Evolutionary conservation across 2,329 filamentous ascomycete species (phyloP).

Genomic region (Pseudocercospora crystallina): DNA sequence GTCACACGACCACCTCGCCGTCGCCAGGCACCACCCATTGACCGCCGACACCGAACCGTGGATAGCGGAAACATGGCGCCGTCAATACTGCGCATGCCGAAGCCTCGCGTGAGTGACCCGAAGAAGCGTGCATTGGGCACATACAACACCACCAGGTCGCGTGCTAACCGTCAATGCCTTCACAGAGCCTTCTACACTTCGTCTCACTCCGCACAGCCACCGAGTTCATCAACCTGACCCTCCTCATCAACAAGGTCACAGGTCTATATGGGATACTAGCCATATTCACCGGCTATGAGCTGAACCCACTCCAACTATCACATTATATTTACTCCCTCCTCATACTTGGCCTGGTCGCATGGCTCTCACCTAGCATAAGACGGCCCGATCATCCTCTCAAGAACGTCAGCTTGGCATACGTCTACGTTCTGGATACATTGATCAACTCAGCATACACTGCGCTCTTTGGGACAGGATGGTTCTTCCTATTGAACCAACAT

Average conservation of each 20-base stretch:
- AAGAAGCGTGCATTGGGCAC: not conserved
- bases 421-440: conserved; percentile 79
- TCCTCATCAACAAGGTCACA: conserved; percentile 89
- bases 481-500: conserved; percentile 67
- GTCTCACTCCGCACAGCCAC: conserved; percentile 84
- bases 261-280: conserved; percentile 88
- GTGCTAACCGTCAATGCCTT: not conserved
- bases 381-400: conserved; percentile 58
- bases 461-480: conserved; percentile 83
- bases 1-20: too few relatives aligned
- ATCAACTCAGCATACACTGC: conserved; percentile 81
- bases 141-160: not conserved
- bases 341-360: conserved; percentile 65
- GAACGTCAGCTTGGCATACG: conserved; percentile 76
- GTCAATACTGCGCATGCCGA: conserved; percentile 15
- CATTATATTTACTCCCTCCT: conserved; percentile 88
- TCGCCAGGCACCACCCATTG: too few relatives aligned
- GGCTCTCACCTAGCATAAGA: conserved; percentile 77
- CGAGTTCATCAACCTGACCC: conserved; percentile 77
- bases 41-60: too few relatives aligned
- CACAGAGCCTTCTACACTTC: conserved; percentile 77
- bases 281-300: conserved; percentile 79
- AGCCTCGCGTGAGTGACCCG: conserved; percentile 13
- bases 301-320: conserved; percentile 79
- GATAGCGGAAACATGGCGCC: conserved; percentile 6